These are phyloP conservation scores for Saccharomycopsis selenospora DNA, from an alignment of 805 yeast species.

Conservation along the genomic window DNA sequence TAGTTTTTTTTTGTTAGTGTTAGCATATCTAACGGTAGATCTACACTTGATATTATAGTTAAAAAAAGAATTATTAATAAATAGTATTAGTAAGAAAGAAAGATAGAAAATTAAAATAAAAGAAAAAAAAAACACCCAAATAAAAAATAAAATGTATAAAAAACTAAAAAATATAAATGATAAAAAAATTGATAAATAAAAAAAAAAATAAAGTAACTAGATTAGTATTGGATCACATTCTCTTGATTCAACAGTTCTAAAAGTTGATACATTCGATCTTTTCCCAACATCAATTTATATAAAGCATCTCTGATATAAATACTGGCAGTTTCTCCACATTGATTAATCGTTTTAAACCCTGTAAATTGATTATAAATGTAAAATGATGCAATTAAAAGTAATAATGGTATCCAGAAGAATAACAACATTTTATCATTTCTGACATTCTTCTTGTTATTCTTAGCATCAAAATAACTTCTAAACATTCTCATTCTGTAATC, in stretches of 20 bases:
- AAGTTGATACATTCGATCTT: conserved; percentile 33
- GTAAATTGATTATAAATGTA: conserved; percentile 32
- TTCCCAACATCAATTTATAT: conserved; percentile 47
- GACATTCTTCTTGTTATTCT: conserved; percentile 35
- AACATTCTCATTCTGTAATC: not conserved
- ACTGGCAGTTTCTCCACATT: conserved; percentile 29
- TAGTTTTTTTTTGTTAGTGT: no score
- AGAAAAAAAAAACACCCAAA: not conserved
- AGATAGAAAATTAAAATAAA: no score
- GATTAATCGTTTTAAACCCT: conserved; percentile 30
- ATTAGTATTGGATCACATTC: conserved; percentile 1
- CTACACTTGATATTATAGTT: no score
- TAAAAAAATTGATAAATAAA: not conserved
- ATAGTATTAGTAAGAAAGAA: no score
- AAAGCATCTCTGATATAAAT: conserved; percentile 36
- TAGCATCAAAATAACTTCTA: conserved; percentile 16
- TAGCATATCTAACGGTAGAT: no score
- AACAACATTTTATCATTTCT: conserved; percentile 75
- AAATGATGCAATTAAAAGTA: conserved; percentile 46
- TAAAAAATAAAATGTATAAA: not conserved
- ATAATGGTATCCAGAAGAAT: conserved; percentile 86
- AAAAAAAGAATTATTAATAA: no score
- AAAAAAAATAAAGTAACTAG: not conserved
- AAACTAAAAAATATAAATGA: not conserved
- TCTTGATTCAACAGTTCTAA: not conserved